A percentile compares a stretch with the other conserved stretches of the same genome.
These are phyloP conservation scores for Schizochytrium sp. DNA, from an alignment of 108 stramenopile genomes.

Conservation along the genomic window DNA sequence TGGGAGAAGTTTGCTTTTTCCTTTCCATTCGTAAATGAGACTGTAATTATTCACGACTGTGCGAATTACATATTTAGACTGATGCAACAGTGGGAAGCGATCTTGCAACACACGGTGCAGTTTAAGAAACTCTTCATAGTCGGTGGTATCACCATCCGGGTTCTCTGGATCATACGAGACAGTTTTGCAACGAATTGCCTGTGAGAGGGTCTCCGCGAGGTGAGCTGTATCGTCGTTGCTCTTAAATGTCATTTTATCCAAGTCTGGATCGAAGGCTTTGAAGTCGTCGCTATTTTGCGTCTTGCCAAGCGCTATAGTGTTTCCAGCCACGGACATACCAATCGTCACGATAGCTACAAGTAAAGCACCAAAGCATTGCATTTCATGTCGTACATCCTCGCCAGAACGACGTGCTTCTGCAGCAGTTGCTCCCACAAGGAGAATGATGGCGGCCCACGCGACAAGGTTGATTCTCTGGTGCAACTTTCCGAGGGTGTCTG, in stretches of 20 bases:
- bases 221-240: not conserved
- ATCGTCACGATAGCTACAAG: not conserved
- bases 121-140: conserved; percentile 9
- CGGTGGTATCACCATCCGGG: not conserved
- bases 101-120: not conserved
- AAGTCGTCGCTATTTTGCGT: not conserved
- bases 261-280: not conserved
- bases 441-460: no score
- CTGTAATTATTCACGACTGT: not conserved
- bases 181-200: not conserved
- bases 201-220: not conserved
- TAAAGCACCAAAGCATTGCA: not conserved
- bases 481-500: not conserved
- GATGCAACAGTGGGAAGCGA: not conserved
- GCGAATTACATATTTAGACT: not conserved
- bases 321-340: not conserved
- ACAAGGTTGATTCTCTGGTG: not conserved
- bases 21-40: not conserved
- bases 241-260: not conserved
- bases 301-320: not conserved
- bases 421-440: not conserved
- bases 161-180: not conserved
- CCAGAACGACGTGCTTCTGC: conserved; percentile 1
- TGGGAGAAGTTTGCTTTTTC: not conserved
- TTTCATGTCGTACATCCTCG: no score